Conservation (phyloP, 805 yeast genomes). For the Cyberlindnera mycetangii region DNA sequence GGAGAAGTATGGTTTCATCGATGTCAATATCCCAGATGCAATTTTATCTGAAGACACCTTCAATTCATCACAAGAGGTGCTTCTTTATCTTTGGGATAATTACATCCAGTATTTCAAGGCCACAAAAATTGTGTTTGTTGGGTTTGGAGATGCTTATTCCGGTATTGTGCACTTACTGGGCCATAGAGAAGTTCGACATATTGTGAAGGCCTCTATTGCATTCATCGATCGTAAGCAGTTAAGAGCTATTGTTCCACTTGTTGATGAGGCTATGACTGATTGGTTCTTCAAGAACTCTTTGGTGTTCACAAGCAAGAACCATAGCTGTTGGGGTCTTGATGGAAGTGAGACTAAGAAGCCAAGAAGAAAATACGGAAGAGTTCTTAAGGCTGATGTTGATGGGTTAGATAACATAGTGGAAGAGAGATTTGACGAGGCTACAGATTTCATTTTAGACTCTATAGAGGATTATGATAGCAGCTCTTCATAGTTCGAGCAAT, state of each 20-base stretch:
- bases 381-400: slow-evolving; percentile 66
- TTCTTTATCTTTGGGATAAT: slow-evolving; percentile 87
- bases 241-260: slow-evolving; percentile 76
- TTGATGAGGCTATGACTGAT: slow-evolving; percentile 86
- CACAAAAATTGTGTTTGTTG: slow-evolving; percentile 71
- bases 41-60: slow-evolving; percentile 41
- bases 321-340: slow-evolving; percentile 75
- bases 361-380: slow-evolving; percentile 88
- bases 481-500: slow-evolving; percentile 7
- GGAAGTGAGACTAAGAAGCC: slow-evolving; percentile 60
- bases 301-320: slow-evolving; percentile 70
- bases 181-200: slow-evolving; percentile 65
- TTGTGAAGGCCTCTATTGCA: slow-evolving; percentile 67
- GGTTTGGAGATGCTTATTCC: slow-evolving; percentile 86
- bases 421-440: slow-evolving; percentile 81
- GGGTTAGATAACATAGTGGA: slow-evolving; percentile 74
- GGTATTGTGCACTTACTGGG: slow-evolving; percentile 86
- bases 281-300: slow-evolving; percentile 90
- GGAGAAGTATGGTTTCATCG: slow-evolving; percentile 73
- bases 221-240: slow-evolving; percentile 68
- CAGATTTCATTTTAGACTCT: slow-evolving; percentile 79
- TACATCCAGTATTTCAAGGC: slow-evolving; percentile 74
- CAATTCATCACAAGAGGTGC: slow-evolving; percentile 70
- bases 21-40: slow-evolving; percentile 70
- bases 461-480: slow-evolving; percentile 62